phyloP scores from a whole-genome alignment of 2,329 filamentous ascomycete species.

The Trichoderma gracile region DNA sequence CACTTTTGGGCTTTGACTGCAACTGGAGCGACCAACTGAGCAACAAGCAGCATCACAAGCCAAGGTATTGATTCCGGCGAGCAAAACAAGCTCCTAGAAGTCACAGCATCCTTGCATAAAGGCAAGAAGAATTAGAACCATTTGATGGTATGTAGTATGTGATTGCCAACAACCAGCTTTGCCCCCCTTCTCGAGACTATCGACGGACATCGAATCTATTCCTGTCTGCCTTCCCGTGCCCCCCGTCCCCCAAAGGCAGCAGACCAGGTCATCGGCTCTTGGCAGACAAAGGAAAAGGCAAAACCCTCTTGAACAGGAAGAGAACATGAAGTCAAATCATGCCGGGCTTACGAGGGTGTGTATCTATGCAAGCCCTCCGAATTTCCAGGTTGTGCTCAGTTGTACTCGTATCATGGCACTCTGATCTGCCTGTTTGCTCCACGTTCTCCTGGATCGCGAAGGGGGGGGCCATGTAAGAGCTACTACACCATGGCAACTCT shows the following conservation, averaged over 20 bases:
- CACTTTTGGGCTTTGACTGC: background rate
- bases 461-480: background rate
- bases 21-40: background rate
- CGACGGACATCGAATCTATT: constrained; percentile 14
- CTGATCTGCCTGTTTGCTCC: constrained; percentile 1
- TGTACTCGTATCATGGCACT: background rate
- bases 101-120: background rate
- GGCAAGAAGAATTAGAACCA: background rate
- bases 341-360: constrained; percentile 15
- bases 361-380: background rate
- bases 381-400: constrained; percentile 5
- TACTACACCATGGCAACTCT: no score
- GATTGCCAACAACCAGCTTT: background rate
- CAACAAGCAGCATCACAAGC: background rate
- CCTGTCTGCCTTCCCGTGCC: background rate
- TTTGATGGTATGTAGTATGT: background rate
- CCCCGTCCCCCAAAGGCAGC: background rate
- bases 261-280: constrained; percentile 5
- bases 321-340: background rate
- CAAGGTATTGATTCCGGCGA: background rate
- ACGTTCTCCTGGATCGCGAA: background rate
- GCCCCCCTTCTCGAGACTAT: background rate
- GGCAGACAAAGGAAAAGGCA: background rate
- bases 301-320: background rate
- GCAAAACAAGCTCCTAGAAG: background rate